Conservation (phyloP, 495 filamentous ascomycete species). For the Hypoxylon rickii region DNA sequence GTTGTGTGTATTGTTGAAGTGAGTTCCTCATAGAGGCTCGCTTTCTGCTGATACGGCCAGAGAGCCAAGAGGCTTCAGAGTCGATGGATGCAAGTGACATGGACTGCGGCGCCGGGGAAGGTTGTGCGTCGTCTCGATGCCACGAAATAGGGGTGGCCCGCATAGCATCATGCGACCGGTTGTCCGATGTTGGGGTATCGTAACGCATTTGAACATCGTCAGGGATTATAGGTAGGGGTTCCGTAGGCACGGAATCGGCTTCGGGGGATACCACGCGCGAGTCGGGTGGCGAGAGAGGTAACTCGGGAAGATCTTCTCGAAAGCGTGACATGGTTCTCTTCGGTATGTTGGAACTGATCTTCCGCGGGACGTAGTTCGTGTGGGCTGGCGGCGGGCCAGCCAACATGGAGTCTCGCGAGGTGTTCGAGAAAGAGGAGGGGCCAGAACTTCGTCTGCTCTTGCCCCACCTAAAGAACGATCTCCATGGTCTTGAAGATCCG, state of each 20-base stretch:
- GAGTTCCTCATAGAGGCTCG: conserved; percentile 44
- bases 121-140: conserved; percentile 47
- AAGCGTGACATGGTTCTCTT: conserved; percentile 87
- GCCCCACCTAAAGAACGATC: conserved; percentile 74
- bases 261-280: conserved; percentile 79
- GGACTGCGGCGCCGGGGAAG: conserved; percentile 51
- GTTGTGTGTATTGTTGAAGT: conserved; percentile 38
- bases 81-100: conserved; percentile 84
- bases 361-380: conserved; percentile 40
- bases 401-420: conserved; percentile 77
- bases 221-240: conserved; percentile 37
- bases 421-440: conserved; percentile 74
- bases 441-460: conserved; percentile 63
- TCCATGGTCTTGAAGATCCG: conserved; percentile 58
- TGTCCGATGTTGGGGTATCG: conserved; percentile 54
- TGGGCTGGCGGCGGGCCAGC: conserved; percentile 41
- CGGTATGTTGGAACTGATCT: conserved; percentile 52
- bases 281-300: conserved; percentile 78
- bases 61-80: conserved; percentile 92
- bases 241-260: conserved; percentile 47
- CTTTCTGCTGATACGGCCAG: conserved; percentile 58
- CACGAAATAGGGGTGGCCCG: conserved; percentile 50
- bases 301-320: conserved; percentile 87
- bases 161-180: conserved; percentile 46
- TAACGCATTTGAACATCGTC: conserved; percentile 43